Conservation (phyloP, 2,329 filamentous ascomycete species). For the Coniochaeta pulveracea region DNA sequence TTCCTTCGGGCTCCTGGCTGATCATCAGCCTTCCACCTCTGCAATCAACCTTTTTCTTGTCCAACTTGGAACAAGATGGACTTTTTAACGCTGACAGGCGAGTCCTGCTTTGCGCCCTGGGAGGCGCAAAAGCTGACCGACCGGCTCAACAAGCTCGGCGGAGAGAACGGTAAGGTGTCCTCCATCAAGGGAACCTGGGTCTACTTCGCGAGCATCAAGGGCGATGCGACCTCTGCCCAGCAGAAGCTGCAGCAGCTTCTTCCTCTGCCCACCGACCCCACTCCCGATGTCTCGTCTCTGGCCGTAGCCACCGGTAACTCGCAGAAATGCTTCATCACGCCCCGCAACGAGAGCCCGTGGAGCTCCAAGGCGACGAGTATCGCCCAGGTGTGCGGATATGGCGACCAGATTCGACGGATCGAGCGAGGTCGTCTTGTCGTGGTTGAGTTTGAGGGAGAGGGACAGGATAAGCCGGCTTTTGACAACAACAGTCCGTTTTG, state of each 20-base stretch:
- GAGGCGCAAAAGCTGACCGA: slow-evolving; percentile 32
- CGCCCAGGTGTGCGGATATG: slow-evolving; percentile 79
- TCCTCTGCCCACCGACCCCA: slow-evolving; percentile 22
- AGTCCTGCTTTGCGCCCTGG: slow-evolving; percentile 36
- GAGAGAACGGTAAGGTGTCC: slow-evolving; percentile 32
- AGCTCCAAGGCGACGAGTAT: slow-evolving; percentile 94
- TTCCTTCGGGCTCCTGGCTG: too few relatives aligned
- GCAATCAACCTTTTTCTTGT: too few relatives aligned
- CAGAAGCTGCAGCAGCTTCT: slow-evolving; percentile 34
- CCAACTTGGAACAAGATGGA: slow-evolving; percentile 15
- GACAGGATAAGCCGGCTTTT: slow-evolving; percentile 32
- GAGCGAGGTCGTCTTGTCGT: slow-evolving; percentile 77
- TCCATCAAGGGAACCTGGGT: slow-evolving; percentile 43
- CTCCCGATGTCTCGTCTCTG: slow-evolving; percentile 12
- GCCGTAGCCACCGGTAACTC: slow-evolving; percentile 17
- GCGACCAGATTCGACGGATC: slow-evolving; percentile 59
- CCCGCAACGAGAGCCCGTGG: slow-evolving; percentile 89
- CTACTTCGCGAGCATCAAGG: slow-evolving; percentile 55
- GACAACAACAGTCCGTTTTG: slow-evolving; percentile 30
- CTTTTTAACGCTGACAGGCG: slow-evolving; percentile 18
- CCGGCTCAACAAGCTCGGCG: slow-evolving; percentile 25
- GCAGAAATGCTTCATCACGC: slow-evolving; percentile 60
- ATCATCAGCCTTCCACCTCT: too few relatives aligned
- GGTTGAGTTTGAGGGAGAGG: slow-evolving; percentile 45
- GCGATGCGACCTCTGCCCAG: slow-evolving; percentile 30